phyloP scores from a whole-genome alignment of 441 rosid species.

The Pelargonium australe region DNA sequence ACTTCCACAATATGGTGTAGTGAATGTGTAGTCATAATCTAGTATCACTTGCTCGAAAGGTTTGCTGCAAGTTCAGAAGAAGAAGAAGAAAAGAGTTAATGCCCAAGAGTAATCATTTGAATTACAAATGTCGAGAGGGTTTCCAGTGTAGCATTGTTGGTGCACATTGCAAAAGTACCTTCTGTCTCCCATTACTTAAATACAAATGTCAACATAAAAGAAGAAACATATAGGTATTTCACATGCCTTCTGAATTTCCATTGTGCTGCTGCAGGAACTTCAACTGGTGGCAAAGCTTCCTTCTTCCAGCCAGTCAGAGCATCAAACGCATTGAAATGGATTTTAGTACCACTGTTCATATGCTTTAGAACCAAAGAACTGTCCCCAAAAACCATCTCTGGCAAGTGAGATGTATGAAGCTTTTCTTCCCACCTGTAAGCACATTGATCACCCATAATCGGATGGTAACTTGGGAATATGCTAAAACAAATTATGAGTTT shows the following conservation, averaged over 20 bases:
- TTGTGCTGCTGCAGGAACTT: conserved; percentile 89
- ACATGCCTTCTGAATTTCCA: conserved; percentile 86
- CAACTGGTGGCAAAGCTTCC: conserved; percentile 84
- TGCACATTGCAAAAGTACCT: background rate
- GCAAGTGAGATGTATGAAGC: conserved; percentile 73
- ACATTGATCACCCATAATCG: conserved; percentile 15
- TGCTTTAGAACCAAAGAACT: conserved; percentile 61
- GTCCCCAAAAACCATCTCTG: conserved; percentile 92
- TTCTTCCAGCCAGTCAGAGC: conserved; percentile 79
- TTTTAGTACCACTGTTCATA: conserved; percentile 43
- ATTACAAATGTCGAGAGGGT: background rate
- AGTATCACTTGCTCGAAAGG: conserved; percentile 86
- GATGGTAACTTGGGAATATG: background rate
- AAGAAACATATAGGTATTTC: background rate
- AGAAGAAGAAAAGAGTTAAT: background rate
- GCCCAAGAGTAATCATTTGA: background rate
- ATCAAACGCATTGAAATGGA: conserved; percentile 81
- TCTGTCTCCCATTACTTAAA: background rate
- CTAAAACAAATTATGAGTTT: no score
- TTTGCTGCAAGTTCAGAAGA: conserved; percentile 53
- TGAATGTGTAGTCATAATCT: conserved; percentile 95
- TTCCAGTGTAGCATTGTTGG: background rate
- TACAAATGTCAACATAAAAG: background rate
- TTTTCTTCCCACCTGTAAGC: conserved; percentile 69
- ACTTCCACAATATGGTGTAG: conserved; percentile 83